Percentiles rank a stretch among this genome's conserved stretches.
These are phyloP conservation scores for Micromonas pusilla DNA, from an alignment of 139 green algal species.

Conservation along the genomic window DNA sequence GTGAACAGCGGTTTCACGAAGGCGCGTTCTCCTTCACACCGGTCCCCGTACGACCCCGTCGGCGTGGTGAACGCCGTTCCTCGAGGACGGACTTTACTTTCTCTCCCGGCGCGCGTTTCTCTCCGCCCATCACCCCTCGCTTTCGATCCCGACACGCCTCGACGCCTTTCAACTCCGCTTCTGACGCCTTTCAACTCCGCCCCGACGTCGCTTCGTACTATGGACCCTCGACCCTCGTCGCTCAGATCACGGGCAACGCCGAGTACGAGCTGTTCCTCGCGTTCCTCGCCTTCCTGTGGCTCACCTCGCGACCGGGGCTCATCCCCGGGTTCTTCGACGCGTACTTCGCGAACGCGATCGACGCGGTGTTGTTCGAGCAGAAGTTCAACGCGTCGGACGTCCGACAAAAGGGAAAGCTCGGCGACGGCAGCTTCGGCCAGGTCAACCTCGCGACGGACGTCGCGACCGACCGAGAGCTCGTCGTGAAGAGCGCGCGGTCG, in stretches of 20 bases:
- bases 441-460: not conserved
- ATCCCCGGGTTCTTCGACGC: conserved; percentile 6
- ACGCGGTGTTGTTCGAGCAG: not conserved
- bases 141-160: too few species aligned
- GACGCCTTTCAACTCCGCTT: too few species aligned
- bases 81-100: too few species aligned
- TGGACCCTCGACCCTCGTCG: too few species aligned
- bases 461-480: not conserved
- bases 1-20: not conserved
- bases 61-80: too few species aligned
- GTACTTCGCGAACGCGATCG: not conserved
- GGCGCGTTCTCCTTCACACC: too few species aligned
- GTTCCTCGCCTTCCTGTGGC: not conserved
- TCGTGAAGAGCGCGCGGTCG: conserved; percentile 1
- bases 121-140: too few species aligned
- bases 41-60: too few species aligned
- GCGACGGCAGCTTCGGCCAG: not conserved
- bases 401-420: not conserved
- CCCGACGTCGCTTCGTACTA: too few species aligned
- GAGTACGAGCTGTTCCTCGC: not conserved
- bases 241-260: not conserved
- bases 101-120: too few species aligned
- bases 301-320: not conserved
- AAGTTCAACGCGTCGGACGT: not conserved
- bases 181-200: too few species aligned